Evolutionary conservation across 179 eudicot species (phyloP), one percentile per base, ranked within the genome.

Genomic region (Sideroxylon spinosum): DNA sequence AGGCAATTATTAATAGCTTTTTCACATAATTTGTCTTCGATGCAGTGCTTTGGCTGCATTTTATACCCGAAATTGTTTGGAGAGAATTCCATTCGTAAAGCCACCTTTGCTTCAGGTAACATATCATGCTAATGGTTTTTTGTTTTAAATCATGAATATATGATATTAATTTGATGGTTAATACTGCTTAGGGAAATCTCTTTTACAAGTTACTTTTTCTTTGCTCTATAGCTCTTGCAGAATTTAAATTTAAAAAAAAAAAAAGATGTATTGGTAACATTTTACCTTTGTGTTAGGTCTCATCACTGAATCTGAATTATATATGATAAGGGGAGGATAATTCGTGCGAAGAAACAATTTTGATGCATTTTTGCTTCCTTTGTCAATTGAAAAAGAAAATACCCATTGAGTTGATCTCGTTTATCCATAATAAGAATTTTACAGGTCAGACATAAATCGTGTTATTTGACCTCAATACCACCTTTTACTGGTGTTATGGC

Each of bases 1-100:
- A 37, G 44, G 44, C 44, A 37, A 37, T 37, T 37, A 3, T 37
- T 37, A 29, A 37, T 37, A 37, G 11, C 37, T 14, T 53, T 28
- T 78, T 78, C 20, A 70, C 17, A 12, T 67, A 12, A 63, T 14
- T 26, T 78, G 50, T 80, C 22, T 77, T 78, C 80, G 67, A 64
- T 90, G 86, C 96, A 95, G 99, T 87, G 90, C 90, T 89, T 81
- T 95, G 84, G 91, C 99, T 74, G 95, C 99, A 78, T 95, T 95
- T 82, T 95, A 95, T 76, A 91, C 97, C 71, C 89, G 99, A 61
- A 90, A 87, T 79, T 86, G 92, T 67, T 92, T 93, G 19, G 98
- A 93, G 84, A 88, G 82, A 79, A 66, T 80, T 73, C 85, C 91
- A 25, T 91, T 87, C 72, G 78, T 92, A 81, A 93, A 84, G 88